A percentile compares a stretch with the other conserved stretches of the same genome.
Evolutionary conservation across 1,139 yeast species (phyloP).

Genomic region (Nematodospora anomalae): DNA sequence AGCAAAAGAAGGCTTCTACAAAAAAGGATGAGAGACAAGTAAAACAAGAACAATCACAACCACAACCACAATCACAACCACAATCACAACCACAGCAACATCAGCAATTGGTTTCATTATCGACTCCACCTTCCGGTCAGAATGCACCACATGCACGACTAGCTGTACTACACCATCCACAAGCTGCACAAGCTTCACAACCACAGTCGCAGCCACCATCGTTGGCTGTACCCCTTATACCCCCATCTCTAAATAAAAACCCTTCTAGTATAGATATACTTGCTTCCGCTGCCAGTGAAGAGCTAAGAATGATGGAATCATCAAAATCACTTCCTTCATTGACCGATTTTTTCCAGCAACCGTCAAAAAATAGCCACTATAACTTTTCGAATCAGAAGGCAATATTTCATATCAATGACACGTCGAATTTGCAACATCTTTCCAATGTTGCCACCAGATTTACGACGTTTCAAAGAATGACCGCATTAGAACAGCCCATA

Average conservation of each 20-base stretch:
- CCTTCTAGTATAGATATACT: constrained; percentile 61
- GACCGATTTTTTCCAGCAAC: constrained; percentile 50
- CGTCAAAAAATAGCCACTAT: constrained; percentile 5
- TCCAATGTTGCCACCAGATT: constrained; percentile 27
- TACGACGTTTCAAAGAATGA: constrained; percentile 14
- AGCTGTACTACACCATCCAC: not conserved
- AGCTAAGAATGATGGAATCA: constrained; percentile 53
- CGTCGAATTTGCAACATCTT: constrained; percentile 27
- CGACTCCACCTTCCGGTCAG: constrained; percentile 1
- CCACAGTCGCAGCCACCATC: not conserved
- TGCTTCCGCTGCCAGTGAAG: constrained; percentile 83
- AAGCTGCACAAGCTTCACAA: not conserved
- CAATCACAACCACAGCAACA: not conserved
- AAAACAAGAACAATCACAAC: not conserved
- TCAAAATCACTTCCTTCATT: constrained; percentile 66
- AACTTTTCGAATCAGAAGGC: constrained; percentile 7
- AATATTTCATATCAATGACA: constrained; percentile 12
- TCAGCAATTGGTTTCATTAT: too few relatives aligned
- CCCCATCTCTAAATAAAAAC: constrained; percentile 9
- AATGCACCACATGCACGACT: not conserved
- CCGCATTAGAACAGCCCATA: constrained; percentile 12
- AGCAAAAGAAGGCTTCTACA: constrained; percentile 7
- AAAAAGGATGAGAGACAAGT: not conserved
- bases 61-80: not conserved
- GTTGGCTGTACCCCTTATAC: constrained; percentile 5